These are phyloP conservation scores for Nemania sp. DNA, from an alignment of 2,329 filamentous ascomycete genomes.

Conservation along the genomic window DNA sequence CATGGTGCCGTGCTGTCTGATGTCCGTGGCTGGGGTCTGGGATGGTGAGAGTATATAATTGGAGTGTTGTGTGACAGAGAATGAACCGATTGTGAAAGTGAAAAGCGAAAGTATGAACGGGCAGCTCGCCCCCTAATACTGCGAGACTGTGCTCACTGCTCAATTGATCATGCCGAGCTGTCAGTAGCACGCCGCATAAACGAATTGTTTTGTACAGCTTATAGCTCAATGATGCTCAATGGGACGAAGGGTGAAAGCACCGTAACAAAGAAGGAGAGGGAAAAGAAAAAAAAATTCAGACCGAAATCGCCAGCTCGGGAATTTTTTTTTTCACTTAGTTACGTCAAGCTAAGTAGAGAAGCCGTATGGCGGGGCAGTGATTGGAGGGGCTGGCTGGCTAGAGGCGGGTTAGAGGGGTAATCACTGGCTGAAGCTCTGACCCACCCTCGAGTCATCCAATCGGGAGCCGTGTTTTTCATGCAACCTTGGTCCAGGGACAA, in stretches of 20 bases:
- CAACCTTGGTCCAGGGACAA: slow-evolving; percentile 16
- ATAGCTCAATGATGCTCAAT: slow-evolving; percentile 1
- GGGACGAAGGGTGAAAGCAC: slow-evolving; percentile 2
- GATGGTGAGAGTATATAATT: neutral
- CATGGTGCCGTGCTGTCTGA: slow-evolving; percentile 51
- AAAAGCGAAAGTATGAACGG: slow-evolving; percentile 19
- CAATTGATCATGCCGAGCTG: slow-evolving; percentile 39
- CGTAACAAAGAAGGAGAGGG: slow-evolving; percentile 16
- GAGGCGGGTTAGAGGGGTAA: slow-evolving; percentile 25
- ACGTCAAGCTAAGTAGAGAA: slow-evolving; percentile 39
- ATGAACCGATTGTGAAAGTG: slow-evolving; percentile 13
- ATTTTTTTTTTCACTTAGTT: slow-evolving; percentile 32
- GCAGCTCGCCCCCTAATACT: slow-evolving; percentile 43
- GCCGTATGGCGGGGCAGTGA: slow-evolving; percentile 35
- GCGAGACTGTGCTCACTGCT: slow-evolving; percentile 40
- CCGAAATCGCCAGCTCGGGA: slow-evolving; percentile 33
- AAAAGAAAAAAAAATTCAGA: slow-evolving; percentile 33
- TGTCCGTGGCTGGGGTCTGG: neutral
- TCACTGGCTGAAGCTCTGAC: slow-evolving; percentile 6
- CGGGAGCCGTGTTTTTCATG: slow-evolving; percentile 9
- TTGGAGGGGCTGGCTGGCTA: slow-evolving; percentile 31
- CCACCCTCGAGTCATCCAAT: slow-evolving; percentile 34
- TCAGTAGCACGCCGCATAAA: slow-evolving; percentile 6
- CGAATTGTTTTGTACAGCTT: neutral
- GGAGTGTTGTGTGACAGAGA: neutral